A percentile compares a stretch with the other conserved stretches of the same genome.
phyloP scores from a whole-genome alignment of 169 alveolate genomes.

The Amoebophrya sp. region DNA sequence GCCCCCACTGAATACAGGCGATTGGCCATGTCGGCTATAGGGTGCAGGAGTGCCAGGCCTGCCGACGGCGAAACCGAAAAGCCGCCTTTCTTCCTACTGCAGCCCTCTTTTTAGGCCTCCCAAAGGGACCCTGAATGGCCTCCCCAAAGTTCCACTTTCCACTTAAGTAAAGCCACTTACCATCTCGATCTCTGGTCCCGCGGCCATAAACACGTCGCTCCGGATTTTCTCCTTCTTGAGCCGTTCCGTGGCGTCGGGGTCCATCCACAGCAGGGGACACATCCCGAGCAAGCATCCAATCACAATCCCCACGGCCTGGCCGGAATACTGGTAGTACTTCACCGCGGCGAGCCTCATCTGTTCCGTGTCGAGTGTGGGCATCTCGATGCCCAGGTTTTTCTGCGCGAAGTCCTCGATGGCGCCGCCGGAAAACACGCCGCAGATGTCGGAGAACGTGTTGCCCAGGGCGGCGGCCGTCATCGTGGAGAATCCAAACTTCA shows the following conservation, averaged over 20 bases:
- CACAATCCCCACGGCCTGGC: not conserved
- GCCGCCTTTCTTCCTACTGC: no score
- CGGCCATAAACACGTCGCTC: not conserved
- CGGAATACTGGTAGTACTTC: not conserved
- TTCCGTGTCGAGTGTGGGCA: not conserved
- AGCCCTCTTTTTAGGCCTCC: no score
- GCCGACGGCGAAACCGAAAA: no score
- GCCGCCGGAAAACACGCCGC: constrained; percentile 22
- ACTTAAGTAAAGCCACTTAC: no score
- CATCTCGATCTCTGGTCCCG: no score
- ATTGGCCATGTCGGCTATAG: no score
- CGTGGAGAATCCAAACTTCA: constrained; percentile 41
- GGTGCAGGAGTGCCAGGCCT: no score
- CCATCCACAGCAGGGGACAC: not conserved
- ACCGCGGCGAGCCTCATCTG: not conserved
- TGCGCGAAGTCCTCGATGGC: not conserved
- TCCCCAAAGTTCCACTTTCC: no score
- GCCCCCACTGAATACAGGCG: no score
- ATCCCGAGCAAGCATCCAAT: not conserved
- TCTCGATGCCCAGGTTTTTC: not conserved
- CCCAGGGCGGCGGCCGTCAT: constrained; percentile 51
- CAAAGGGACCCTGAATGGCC: no score
- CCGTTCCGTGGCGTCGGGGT: not conserved
- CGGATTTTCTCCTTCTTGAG: not conserved
- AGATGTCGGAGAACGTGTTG: constrained; percentile 34